Conservation (phyloP, 2,329 filamentous ascomycete genomes). For the Arachnopeziza araneosa region DNA sequence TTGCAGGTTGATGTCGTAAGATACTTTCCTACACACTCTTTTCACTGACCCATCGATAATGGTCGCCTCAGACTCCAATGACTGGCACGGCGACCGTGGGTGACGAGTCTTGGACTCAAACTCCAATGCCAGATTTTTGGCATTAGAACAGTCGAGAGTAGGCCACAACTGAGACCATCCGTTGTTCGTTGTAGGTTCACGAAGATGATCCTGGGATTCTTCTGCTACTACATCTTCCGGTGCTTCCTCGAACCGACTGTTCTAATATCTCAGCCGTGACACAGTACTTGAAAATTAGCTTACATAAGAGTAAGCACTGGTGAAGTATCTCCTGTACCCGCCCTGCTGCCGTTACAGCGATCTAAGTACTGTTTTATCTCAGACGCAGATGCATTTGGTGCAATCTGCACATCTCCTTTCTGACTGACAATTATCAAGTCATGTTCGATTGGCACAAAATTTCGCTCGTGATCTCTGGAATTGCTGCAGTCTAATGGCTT, state of each 20-base stretch:
- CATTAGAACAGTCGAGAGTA: neutral
- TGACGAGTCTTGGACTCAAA: neutral
- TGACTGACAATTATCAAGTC: neutral
- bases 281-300: neutral
- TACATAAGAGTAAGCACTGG: neutral
- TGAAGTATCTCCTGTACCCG: neutral
- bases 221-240: neutral
- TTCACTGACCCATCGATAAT: neutral
- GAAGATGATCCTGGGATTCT: neutral
- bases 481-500: neutral
- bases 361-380: neutral
- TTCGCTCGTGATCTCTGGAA: neutral
- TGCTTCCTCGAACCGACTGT: neutral
- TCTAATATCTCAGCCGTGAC: neutral
- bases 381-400: neutral
- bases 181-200: neutral
- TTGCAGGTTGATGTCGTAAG: neutral
- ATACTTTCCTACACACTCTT: neutral
- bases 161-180: neutral
- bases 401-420: neutral
- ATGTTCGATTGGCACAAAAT: neutral
- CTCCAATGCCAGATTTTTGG: neutral
- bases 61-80: neutral
- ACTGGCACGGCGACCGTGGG: neutral
- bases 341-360: neutral